Evolutionary conservation across 495 filamentous ascomycete genomes (phyloP), one percentile per base, ranked within the genome.

Genomic region (Aspergillus avenaceus): DNA sequence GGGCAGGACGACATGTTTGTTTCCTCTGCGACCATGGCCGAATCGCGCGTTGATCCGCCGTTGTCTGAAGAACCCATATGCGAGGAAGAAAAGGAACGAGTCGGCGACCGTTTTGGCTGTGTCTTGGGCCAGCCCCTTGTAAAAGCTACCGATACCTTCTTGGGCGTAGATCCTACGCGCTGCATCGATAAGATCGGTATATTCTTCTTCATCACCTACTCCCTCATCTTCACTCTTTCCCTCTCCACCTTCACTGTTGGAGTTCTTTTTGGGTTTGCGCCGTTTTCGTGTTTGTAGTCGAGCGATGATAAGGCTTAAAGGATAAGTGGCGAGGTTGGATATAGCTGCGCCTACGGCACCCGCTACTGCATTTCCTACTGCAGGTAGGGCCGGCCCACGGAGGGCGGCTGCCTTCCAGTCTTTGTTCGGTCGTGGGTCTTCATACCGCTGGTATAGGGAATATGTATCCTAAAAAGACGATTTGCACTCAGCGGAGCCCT

Each of bases 331-430:
- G 41, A 91, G 67, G 59, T 90, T 91, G 3, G 90, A 90, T 43
- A 95, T 78, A 9, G 88, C 84, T 3, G 88, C 85, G 13, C 90
- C 91, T 12, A 83, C 74, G 23, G 88, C 83, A 42, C 91, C 91
- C 14, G 90, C 86, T 18, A 87, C 63, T 42, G 92, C 91, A 73
- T 96, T 92, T 16, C 88, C 88, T n/a, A 95, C 72, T 5, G 88
- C 86, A 45, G 90, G 88, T n/a, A 96, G 79, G 7, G 81, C 78
- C 53, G 75, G 73, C 3, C 75, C 73, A 1, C 62, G 56, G 24
- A 76, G 61, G 3, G 66, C 68, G 14, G 64, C 64, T 11, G 60
- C 56, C 51, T 55, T 62, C 69, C 65, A 71, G 52, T 71, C 56
- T 27, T 62, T 54, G 26, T 58, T 62, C 6, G 61, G 64, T 8